Evolutionary conservation across 139 green algal genomes (phyloP), one percentile per base, ranked within the genome.

Genomic region (Volvox reticuliferus): DNA sequence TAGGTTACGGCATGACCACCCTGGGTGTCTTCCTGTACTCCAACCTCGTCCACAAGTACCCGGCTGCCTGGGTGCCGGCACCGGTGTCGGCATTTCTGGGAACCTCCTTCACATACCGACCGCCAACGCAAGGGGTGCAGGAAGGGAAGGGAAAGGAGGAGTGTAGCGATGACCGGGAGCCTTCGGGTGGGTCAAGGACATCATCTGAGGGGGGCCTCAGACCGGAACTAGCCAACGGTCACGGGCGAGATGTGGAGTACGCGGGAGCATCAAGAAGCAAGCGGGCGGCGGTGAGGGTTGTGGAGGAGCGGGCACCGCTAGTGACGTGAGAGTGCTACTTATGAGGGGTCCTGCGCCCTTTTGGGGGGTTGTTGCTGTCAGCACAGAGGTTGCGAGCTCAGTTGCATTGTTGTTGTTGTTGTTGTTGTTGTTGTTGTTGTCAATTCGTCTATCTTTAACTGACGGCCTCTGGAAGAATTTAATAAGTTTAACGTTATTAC

Each of bases 1-100:
- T 94, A 44, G 97, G 97, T 20, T 99, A 99, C 82, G 78, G 61
- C 44, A 95, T 99, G 68, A 98, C 97, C 21, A 92, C 99, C 12
- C 61, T 76, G 14, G 97, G 98, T 0, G 96, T 99, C 44, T 89
- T 99, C 3, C 14, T 89, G 17, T 99, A 99, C 89, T 93, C 81
- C 19, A 80, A 96, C 24, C 55, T 90, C 30, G 69, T 90, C 12
- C 26, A 71, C 26, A 28, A 12, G 14, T n/a, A 73, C 44, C 79
- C 79, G 24, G 79, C 79, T 9, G 17, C 14, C 14, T 86, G 79
- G 79, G 78, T 65, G 37, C 36, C 36, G 37, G 20, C 78, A 1
- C 36, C 78, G 1, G 76, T 82, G 76, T 20, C 76, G 1, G 76
- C 76, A 20, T 19, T 61, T n/a, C 22, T 84, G 17, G 78, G 78